Base-by-base conservation (phyloP, 2,329 filamentous ascomycete species). In the Colletotrichum simmondsii region DNA sequence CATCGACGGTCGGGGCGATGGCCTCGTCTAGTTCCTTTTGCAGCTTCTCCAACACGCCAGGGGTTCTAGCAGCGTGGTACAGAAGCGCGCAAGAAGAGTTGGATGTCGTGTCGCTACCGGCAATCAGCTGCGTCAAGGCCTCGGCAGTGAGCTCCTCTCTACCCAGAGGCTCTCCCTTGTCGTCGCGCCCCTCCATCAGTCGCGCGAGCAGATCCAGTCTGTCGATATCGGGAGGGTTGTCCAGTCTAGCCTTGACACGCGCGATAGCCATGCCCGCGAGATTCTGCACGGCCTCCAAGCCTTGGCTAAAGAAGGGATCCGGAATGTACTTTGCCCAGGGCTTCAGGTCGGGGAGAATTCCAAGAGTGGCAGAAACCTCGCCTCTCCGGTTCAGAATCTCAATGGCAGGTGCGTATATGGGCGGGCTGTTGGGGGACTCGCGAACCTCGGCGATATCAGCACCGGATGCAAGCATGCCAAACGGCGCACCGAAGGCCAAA, bases 241-340 rank as follows among this genome's bases (percentile, higher is more conserved):
- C 92, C 1, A 97, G 86, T 19, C 95, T 90, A 22, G 90, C 87
- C 75, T 92, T 92, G 62, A 98, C 95, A 5, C 94, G 89, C 1
- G 95, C 94, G 68, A 96, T 92, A 35, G 95, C 95, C 76, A 98
- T 98, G 53, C 95, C 95, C 0, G 95, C 94, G 2, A 98, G 89
- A 77, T 94, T 92, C 79, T 95, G 84, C 0, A 98, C 93, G 0
- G 94, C 94, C 53, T 89, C 83, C 35, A 96, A 83, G 12, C 95
- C 95, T 74, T 93, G 85, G 76, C 84, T 88, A 86, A 97, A 97
- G 86, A 97, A 97, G 1, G 92, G 89, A 78, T 97, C 94, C 0
- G 95, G 94, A 11, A 97, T 83, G 81, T 92, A 96, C 77, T 90
- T 91, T 22, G 95, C 95, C 76, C 91, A 97, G 0, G 94, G 94